phyloP scores from a whole-genome alignment of 208 protist genomes.

The Paratrypanosoma confusum region DNA sequence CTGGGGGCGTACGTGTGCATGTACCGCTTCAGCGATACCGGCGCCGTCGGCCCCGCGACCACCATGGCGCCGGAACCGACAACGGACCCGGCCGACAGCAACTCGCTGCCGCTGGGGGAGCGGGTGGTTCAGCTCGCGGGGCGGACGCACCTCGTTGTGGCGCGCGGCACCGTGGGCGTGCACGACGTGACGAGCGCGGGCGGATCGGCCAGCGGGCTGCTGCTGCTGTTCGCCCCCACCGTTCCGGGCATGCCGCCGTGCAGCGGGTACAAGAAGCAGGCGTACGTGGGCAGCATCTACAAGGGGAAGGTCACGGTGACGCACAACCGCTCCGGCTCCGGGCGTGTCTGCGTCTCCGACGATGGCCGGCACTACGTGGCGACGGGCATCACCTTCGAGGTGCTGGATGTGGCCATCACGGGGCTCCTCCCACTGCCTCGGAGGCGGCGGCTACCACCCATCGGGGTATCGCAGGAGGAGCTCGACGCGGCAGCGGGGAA shows the following conservation, averaged over 20 bases:
- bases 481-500: not conserved
- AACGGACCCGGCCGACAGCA: slow-evolving; percentile 1
- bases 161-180: slow-evolving; percentile 37
- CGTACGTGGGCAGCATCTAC: slow-evolving; percentile 27
- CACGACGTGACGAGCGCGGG: slow-evolving; percentile 24
- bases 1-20: slow-evolving; percentile 26
- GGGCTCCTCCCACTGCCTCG: slow-evolving; percentile 29
- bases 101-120: slow-evolving; percentile 10
- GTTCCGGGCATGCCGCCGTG: slow-evolving; percentile 17
- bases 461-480: slow-evolving; percentile 11
- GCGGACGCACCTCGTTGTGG: slow-evolving; percentile 49
- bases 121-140: slow-evolving; percentile 33
- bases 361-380: slow-evolving; percentile 49
- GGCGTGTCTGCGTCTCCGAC: slow-evolving; percentile 53
- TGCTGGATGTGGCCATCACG: slow-evolving; percentile 31
- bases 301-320: slow-evolving; percentile 21
- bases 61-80: not conserved
- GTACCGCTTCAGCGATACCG: slow-evolving; percentile 18
- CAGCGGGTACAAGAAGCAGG: slow-evolving; percentile 54
- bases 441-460: slow-evolving; percentile 16
- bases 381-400: slow-evolving; percentile 57
- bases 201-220: slow-evolving; percentile 17
- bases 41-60: slow-evolving; percentile 16
- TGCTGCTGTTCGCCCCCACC: slow-evolving; percentile 48
- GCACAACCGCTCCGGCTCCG: slow-evolving; percentile 28